Percentiles rank a stretch among this genome's conserved stretches.
Evolutionary conservation across 75 land plant genomes (phyloP).

Genomic region (Cupressus sempervirens): DNA sequence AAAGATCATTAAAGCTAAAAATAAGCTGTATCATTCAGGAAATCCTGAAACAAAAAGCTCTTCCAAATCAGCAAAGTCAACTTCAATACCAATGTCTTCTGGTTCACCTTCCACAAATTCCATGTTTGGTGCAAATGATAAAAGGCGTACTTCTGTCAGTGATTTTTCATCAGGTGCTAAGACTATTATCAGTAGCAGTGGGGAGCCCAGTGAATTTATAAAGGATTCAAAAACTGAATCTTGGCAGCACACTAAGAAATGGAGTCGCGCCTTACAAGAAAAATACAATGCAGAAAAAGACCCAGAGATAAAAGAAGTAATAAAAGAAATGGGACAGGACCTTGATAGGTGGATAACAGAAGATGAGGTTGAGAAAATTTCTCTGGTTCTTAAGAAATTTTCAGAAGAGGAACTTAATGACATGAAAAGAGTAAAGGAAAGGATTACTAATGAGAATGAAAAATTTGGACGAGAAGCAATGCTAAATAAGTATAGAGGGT

Average conservation of each 20-base stretch:
- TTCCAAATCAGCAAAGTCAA: conserved; percentile 8
- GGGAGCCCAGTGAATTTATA: conserved; percentile 38
- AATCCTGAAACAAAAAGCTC: conserved; percentile 10
- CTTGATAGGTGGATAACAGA: conserved; percentile 85
- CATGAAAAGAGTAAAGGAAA: conserved; percentile 51
- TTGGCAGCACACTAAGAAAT: conserved; percentile 85
- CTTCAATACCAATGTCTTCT: not conserved
- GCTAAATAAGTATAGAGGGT: conserved; percentile 76
- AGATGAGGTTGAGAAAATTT: conserved; percentile 57
- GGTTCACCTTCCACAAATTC: not conserved
- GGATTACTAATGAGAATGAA: conserved; percentile 59
- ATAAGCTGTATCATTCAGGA: not conserved
- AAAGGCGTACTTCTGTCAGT: not conserved
- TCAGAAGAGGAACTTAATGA: conserved; percentile 37
- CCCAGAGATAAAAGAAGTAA: conserved; percentile 58
- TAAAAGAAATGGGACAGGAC: conserved; percentile 81
- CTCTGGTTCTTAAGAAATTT: conserved; percentile 35
- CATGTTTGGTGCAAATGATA: not conserved
- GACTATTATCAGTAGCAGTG: conserved; percentile 52
- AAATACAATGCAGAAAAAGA: conserved; percentile 70
- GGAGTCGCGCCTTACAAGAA: conserved; percentile 67
- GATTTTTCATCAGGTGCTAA: conserved; percentile 23
- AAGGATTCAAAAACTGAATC: conserved; percentile 44
- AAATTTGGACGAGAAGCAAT: conserved; percentile 73
- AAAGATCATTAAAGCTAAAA: conserved; percentile 9